Conservation (phyloP, 1,139 yeast genomes). For the Sugiyamaella neomexicana region DNA sequence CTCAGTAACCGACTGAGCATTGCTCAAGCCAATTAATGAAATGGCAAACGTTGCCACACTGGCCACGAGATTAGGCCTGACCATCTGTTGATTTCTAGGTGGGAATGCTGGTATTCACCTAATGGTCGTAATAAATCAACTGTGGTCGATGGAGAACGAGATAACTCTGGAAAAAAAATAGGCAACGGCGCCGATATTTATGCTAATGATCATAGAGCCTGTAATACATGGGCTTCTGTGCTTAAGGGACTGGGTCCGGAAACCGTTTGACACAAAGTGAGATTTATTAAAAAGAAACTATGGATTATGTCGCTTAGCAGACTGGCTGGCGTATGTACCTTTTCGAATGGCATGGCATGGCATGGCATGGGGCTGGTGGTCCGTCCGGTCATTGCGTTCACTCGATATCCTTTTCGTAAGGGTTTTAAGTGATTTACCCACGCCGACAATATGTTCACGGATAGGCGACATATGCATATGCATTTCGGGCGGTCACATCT, state of each 20-base stretch:
- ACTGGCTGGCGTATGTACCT: background rate
- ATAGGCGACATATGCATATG: background rate
- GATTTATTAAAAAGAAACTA: background rate
- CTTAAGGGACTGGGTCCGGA: conserved; percentile 2
- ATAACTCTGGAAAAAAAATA: background rate
- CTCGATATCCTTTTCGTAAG: too few species aligned
- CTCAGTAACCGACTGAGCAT: conserved; percentile 9
- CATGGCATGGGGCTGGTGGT: background rate
- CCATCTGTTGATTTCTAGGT: conserved; percentile 7
- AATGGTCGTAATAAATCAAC: background rate
- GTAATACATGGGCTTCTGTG: background rate
- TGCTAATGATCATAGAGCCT: background rate
- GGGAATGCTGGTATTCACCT: conserved; percentile 13
- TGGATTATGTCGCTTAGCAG: too few species aligned
- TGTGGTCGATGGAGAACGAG: background rate
- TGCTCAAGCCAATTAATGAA: conserved; percentile 4
- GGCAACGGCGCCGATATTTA: conserved; percentile 3
- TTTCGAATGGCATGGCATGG: background rate
- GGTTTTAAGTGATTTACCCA: background rate
- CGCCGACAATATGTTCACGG: background rate
- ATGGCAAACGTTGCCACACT: conserved; percentile 4
- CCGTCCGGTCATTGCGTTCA: too few species aligned
- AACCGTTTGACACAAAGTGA: background rate
- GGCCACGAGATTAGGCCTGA: conserved; percentile 9
- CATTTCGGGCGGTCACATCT: conserved; percentile 5